Base-by-base conservation (phyloP, 2,329 filamentous ascomycete species). In the Chaetomium strumarium region DNA sequence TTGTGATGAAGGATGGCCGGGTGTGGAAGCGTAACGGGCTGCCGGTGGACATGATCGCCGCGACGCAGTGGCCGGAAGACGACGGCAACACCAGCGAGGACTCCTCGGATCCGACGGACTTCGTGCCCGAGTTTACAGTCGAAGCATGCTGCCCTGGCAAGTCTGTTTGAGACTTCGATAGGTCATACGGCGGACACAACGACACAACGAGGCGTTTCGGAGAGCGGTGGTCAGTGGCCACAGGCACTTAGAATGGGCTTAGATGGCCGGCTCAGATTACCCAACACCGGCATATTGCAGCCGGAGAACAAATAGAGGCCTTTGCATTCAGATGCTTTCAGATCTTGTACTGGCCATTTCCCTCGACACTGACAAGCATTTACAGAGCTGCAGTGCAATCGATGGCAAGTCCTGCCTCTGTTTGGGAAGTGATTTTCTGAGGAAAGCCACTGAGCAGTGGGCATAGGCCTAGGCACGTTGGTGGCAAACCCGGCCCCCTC, bases 1-100 rank as follows among this genome's bases (percentile, higher is more conserved):
- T 80, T 61, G 78, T 81, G 16, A 80, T 81, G 77, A 81, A 81
- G 61, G 77, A 81, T 59, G 77, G 69, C 1, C 68, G 60, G 45
- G 66, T 80, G 9, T 80, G 75, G 69, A 63, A 63, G 49, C 33
- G 59, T 36, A 62, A 65, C 6, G 66, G 68, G 2, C 55, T 54
- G 29, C 52, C 66, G 7, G 56, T 63, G 9, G 60, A 54, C 40
- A 60, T 63, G 59, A 44, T 59, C 8, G 10, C 30, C 13, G 36
- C 48, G 6, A 49, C 57, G 8, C 36, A 53, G 38, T 63, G 60
- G 56, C 53, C 52, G 19, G 38, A 48, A 2, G 54, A 59, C 16
- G 50, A 36, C 0, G 45, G 5, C 46, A 44, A 20, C 33, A 24
- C 24, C 24, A 24, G 24, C 24, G 24, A 24, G 4, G 24, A 24